Evolutionary conservation across 352 stramenopile species (phyloP).

Genomic region (Phytopythium ostracodes): DNA sequence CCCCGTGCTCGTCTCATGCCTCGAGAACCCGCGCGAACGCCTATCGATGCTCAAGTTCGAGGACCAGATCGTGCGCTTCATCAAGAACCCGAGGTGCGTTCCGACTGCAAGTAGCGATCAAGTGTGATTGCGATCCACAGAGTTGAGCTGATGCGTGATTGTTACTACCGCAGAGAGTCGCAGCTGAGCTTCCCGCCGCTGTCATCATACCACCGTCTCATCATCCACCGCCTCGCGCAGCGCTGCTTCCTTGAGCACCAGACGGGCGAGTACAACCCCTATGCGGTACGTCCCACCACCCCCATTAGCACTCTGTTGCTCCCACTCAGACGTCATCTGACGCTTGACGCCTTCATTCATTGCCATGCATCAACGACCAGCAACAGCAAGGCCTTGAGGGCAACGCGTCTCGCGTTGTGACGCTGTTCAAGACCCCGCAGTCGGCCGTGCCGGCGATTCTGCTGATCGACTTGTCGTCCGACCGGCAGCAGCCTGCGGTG

Average conservation of each 20-base stretch:
- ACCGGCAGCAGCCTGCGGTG: conserved; percentile 53
- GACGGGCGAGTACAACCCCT: conserved; percentile 67
- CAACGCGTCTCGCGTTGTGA: conserved; percentile 79
- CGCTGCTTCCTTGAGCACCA: conserved; percentile 91
- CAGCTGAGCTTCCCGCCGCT: conserved; percentile 79
- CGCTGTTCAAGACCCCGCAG: conserved; percentile 83
- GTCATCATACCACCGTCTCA: conserved; percentile 86
- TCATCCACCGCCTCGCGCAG: conserved; percentile 92
- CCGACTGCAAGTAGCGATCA: not conserved
- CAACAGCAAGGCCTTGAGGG: conserved; percentile 40
- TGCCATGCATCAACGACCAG: not conserved
- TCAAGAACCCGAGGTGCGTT: conserved; percentile 39
- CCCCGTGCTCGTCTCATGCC: conserved; percentile 65
- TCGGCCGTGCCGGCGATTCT: conserved; percentile 74
- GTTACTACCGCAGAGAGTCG: conserved; percentile 24
- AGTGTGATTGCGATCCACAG: not conserved
- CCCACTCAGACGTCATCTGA: not conserved
- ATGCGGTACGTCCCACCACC: conserved; percentile 13
- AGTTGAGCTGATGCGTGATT: not conserved
- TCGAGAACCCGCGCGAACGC: conserved; percentile 80
- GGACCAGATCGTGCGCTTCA: conserved; percentile 84
- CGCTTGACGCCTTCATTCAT: not conserved
- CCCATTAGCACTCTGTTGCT: too few species aligned
- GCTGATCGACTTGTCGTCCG: conserved; percentile 84
- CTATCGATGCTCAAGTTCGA: conserved; percentile 85